These are phyloP conservation scores for Coniella vitis DNA, from an alignment of 2,329 filamentous ascomycete species.

Conservation along the genomic window DNA sequence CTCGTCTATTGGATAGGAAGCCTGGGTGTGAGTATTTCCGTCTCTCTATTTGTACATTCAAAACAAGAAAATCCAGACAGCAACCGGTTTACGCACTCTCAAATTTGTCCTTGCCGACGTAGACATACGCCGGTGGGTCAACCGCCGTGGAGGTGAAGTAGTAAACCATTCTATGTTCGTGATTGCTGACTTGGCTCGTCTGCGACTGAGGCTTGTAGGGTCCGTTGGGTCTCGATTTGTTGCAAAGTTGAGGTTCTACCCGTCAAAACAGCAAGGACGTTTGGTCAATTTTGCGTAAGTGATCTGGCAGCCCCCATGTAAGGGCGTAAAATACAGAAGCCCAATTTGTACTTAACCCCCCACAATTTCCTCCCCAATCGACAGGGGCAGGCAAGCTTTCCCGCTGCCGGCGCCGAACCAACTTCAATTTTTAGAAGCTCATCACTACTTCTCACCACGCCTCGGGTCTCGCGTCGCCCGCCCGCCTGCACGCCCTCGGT, in stretches of 20 bases:
- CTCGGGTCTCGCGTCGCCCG: too few species aligned
- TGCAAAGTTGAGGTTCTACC: too few species aligned
- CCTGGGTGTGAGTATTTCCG: slow-evolving; percentile 11
- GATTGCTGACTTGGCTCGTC: too few species aligned
- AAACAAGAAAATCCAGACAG: background rate
- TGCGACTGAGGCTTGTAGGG: too few species aligned
- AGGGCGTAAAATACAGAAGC: background rate
- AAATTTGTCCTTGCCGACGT: slow-evolving; percentile 98
- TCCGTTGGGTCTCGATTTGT: too few species aligned
- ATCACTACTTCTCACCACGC: background rate
- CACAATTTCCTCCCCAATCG: slow-evolving; percentile 7
- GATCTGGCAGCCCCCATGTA: background rate
- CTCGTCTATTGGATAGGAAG: slow-evolving; percentile 61
- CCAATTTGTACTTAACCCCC: background rate
- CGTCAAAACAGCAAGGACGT: too few species aligned
- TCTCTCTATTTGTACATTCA: background rate
- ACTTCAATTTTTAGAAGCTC: slow-evolving; percentile 12
- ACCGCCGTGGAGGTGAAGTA: slow-evolving; percentile 89
- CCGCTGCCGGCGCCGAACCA: background rate
- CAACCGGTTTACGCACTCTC: slow-evolving; percentile 70
- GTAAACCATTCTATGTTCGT: slow-evolving; percentile 64
- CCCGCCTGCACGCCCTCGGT: too few species aligned
- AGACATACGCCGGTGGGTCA: slow-evolving; percentile 77
- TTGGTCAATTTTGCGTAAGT: background rate
- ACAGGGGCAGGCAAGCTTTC: slow-evolving; percentile 11